Evolutionary conservation across 495 filamentous ascomycete genomes (phyloP).

Genomic region (Podospora appendiculata): DNA sequence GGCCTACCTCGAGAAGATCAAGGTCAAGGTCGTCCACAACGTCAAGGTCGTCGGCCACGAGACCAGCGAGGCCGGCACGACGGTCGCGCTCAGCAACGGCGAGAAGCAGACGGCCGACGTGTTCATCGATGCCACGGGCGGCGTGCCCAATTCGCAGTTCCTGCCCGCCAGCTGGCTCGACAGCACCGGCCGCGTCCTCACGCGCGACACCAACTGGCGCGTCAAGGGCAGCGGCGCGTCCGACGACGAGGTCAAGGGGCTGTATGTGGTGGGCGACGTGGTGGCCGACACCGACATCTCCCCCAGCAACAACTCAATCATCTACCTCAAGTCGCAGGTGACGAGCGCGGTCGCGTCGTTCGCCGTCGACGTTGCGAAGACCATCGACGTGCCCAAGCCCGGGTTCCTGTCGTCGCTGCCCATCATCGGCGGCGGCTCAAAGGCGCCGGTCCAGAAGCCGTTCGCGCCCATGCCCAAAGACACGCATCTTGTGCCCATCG

Average conservation of each 20-base stretch:
- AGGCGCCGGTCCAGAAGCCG: constrained; percentile 3
- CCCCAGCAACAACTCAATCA: neutral
- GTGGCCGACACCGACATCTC: constrained; percentile 1
- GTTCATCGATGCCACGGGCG: constrained; percentile 47
- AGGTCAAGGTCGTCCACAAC: neutral
- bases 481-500: constrained; percentile 43
- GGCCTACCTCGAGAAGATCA: neutral
- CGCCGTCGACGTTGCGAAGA: too few relatives aligned
- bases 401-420: neutral
- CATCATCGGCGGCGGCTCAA: neutral
- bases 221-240: neutral
- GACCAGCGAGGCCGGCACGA: neutral
- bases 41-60: neutral
- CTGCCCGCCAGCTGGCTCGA: constrained; percentile 30
- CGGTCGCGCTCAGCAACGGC: constrained; percentile 15
- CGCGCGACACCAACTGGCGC: constrained; percentile 1
- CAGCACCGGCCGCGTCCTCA: neutral
- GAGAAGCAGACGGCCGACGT: constrained; percentile 30
- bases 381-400: too few relatives aligned
- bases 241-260: neutral
- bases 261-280: constrained; percentile 3
- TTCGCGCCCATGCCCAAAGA: constrained; percentile 29
- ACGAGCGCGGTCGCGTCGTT: neutral
- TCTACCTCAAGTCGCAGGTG: neutral
- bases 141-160: constrained; percentile 41